These are phyloP conservation scores for Scenedesmus sp. DNA, from an alignment of 163 green algal species.

Conservation along the genomic window DNA sequence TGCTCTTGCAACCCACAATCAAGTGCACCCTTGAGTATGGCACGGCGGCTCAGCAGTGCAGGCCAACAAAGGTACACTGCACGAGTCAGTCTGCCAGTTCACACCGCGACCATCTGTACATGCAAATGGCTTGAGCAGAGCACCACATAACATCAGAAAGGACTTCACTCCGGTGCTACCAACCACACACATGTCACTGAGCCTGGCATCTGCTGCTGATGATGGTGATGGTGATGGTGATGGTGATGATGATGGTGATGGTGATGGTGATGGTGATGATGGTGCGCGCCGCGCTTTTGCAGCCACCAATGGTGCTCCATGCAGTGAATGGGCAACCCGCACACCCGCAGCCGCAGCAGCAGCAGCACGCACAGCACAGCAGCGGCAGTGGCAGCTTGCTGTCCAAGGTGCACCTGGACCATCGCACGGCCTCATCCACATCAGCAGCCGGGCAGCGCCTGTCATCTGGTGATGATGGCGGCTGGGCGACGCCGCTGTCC, in stretches of 20 bases:
- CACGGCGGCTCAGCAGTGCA: no score
- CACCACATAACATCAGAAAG: not conserved
- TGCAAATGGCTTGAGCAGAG: no score
- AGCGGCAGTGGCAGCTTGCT: conserved; percentile 27
- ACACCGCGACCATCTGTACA: no score
- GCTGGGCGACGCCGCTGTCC: conserved; percentile 41
- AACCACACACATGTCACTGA: not conserved
- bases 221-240: no score
- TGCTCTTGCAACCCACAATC: no score
- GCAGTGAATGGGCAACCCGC: not conserved
- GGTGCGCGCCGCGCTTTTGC: not conserved
- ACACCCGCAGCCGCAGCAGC: conserved; percentile 25
- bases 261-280: not conserved
- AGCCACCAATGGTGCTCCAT: conserved; percentile 12
- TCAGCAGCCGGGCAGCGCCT: not conserved
- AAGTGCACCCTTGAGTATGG: no score
- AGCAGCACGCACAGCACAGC: not conserved
- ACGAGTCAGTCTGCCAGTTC: no score
- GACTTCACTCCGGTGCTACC: not conserved
- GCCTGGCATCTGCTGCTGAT: not conserved
- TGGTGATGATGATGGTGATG: not conserved
- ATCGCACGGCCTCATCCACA: conserved; percentile 2
- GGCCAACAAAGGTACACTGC: no score
- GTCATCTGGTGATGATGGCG: not conserved
- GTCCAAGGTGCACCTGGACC: not conserved